Evolutionary conservation across 2,329 filamentous ascomycete species (phyloP), one percentile per base, ranked within the genome.

Genomic region (Dactylella cylindrospora): DNA sequence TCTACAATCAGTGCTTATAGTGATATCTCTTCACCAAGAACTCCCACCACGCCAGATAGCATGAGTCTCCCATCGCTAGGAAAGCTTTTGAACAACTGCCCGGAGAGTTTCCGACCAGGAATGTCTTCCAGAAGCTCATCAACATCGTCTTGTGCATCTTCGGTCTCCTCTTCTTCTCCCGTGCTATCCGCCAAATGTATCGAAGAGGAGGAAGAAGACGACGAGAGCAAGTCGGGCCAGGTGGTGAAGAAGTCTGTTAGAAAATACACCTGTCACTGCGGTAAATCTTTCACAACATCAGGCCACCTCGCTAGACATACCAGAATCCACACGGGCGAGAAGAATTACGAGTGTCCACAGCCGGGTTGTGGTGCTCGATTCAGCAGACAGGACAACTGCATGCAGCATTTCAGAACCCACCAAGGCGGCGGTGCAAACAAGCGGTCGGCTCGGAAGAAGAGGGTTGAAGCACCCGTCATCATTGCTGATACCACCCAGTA

Each of bases 221-320:
- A 43, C 25, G 28, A 26, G 13, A 40, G 31, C 15, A 33, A 23
- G n/a, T 20, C 49, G 22, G 50, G 38, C 3, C 49, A 33, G 17
- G 50, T 43, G 13, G 38, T 62, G 23, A 62, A 62, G 28, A 62
- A 62, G 23, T 54, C 57, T 2, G 46, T 39, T 6, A 54, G 57
- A 22, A 59, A 57, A 47, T 69, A 88, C 65, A 80, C 79, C 45
- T 84, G 83, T 67, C 80, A 82, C 32, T 91, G 87, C 75, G 81
- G 80, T 68, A 88, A 89, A 75, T 88, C 83, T 8, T 91, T 91
- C 71, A 90, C 87, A 57, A 91, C 87, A 2, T 90, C 87, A 0
- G 87, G 87, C 35, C 87, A 91, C 69, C 86, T 88, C n/a, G 88
- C 87, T 35, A 83, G 87, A 32, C 87, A 91, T 72, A 86, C 86